Percentiles rank a stretch among this genome's conserved stretches.
phyloP scores from a whole-genome alignment of 1,139 yeast species.

The Martiniozyma asiatica region DNA sequence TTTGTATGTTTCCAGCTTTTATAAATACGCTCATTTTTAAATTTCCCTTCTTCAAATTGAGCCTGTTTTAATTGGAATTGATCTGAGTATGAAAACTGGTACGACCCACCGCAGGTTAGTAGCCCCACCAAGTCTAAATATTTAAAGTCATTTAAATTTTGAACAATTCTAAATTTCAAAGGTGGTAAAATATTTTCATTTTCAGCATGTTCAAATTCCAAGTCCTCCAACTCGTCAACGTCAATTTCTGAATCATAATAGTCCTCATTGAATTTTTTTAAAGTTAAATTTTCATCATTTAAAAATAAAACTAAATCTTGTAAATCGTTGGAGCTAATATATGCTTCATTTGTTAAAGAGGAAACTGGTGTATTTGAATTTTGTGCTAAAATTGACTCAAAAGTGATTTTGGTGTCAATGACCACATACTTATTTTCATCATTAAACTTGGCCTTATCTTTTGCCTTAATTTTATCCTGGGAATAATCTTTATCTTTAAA shows the following conservation, averaged over 20 bases:
- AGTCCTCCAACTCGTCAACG: constrained; percentile 20
- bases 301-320: constrained; percentile 50
- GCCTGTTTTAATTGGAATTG: constrained; percentile 12
- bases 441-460: no score
- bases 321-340: constrained; percentile 46
- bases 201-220: constrained; percentile 9
- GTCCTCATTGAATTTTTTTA: constrained; percentile 7
- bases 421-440: constrained; percentile 41
- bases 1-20: constrained; percentile 18
- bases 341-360: constrained; percentile 39
- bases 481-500: constrained; percentile 7
- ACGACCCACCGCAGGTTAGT: constrained; percentile 13
- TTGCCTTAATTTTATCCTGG: constrained; percentile 1
- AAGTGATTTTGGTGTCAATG: constrained; percentile 51
- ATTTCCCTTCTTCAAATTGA: constrained; percentile 1
- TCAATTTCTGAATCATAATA: constrained; percentile 2
- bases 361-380: constrained; percentile 44
- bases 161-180: constrained; percentile 47
- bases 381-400: constrained; percentile 48
- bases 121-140: constrained; percentile 18
- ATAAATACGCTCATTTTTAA: constrained; percentile 11
- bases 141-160: constrained; percentile 40
- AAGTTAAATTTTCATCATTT: constrained; percentile 30
- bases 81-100: no score
- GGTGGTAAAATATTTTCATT: constrained; percentile 22